Evolutionary conservation across 2,329 filamentous ascomycete genomes (phyloP).

Genomic region (Aspergillus fischeri): DNA sequence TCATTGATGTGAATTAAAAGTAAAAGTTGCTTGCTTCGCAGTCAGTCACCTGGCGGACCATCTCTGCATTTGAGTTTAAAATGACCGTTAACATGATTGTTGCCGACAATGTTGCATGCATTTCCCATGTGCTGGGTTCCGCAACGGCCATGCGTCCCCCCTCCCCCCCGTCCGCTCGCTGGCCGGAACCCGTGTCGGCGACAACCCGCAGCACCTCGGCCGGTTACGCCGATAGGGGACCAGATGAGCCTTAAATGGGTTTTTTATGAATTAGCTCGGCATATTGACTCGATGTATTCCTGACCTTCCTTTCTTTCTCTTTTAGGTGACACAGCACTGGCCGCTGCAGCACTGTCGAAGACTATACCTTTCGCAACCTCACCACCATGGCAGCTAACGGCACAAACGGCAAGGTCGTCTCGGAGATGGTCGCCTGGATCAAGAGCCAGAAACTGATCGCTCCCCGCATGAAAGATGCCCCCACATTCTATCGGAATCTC

Average conservation of each 20-base stretch:
- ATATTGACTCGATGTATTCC: neutral
- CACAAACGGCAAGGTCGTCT: neutral
- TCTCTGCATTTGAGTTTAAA: neutral
- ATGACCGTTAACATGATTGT: neutral
- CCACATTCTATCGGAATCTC: neutral
- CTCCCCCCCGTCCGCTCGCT: neutral
- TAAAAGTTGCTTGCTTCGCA: neutral
- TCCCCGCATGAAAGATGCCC: neutral
- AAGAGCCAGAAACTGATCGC: neutral
- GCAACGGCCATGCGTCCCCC: neutral
- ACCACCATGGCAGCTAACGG: neutral
- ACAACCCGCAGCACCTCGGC: neutral
- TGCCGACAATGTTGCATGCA: neutral
- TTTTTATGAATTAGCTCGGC: neutral
- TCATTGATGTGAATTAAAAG: neutral
- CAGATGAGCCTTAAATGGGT: neutral
- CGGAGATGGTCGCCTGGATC: neutral
- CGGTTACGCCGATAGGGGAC: neutral
- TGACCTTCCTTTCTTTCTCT: neutral
- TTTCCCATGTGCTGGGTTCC: neutral
- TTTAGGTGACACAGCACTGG: neutral
- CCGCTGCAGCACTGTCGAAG: neutral
- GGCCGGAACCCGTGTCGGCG: neutral
- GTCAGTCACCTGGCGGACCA: neutral
- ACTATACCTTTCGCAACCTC: neutral